Base-by-base conservation (phyloP, 208 protist genomes). In the Lotmaria passim region DNA sequence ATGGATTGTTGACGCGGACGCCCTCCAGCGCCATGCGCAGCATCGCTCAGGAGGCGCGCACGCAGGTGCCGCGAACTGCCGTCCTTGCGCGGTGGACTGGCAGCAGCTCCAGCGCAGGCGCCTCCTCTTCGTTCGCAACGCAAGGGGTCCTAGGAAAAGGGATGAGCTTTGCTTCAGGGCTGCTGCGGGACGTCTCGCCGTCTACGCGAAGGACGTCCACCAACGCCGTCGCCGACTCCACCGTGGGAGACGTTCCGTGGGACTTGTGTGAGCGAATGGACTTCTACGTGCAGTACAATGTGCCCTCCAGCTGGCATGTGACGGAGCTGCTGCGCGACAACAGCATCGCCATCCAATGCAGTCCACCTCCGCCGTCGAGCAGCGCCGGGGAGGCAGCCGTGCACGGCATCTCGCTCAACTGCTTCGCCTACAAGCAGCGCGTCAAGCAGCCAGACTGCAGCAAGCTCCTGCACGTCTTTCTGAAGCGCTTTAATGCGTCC, bases 261-360 rank as follows among this genome's bases (percentile, higher is more conserved):
- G 86, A 86, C 57, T 11, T 87, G 36, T 90, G 82, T 53, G 89
- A 94, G 73, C 83, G 86, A 15, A 83, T 94, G 75, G 89, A 94
- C 78, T 91, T 80, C 66, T 89, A 87, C 64, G 78, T 94, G 12
- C 86, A 94, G 71, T 94, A 94, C 79, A 82, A 69, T 63, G 75
- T 90, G 3, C 89, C 89, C 4, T 82, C 82, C 26, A 87, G 67
- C 62, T 94, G 89, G 86, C 46, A 57, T 12, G 72, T 91, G 46
- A 58, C 63, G n/a, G 86, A 94, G 69, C 69, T 75, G 21, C 77
- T 88, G 62, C 75, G 82, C 26, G 82, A 91, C 36, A 94, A 94
- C 52, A 89, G 82, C 58, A 69, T 94, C 14, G 69, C 89, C 17
- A 89, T 94, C 59, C 89, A 94, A 46, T 85, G 83, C 64, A 83